Base-by-base conservation (phyloP, 148 eudicot genomes). In the Simmondsia chinensis region DNA sequence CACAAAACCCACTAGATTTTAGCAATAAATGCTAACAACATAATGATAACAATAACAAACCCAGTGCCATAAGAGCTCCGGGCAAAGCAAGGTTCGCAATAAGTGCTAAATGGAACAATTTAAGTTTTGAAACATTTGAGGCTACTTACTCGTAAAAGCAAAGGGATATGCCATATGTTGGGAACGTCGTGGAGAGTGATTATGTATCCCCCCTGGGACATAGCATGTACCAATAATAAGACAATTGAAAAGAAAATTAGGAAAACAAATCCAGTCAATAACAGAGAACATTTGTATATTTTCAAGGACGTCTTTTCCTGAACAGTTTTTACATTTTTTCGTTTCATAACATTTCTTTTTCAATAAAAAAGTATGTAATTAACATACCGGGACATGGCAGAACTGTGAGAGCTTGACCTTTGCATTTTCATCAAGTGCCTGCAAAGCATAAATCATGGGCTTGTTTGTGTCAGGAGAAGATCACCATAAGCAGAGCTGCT, bases 161-260 rank as follows among this genome's bases (percentile, higher is more conserved):
- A 62, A 11, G 99, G 99, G 34, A 93, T 65, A 52, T 68, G 96
- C 99, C 99, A 93, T 30, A 93, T 93, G 74, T 93, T 93, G 65
- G 99, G 71, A 39, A 93, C 99, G 46, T 93, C 99, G 53, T 72
- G 72, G 9, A 93, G 70, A 23, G 94, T 78, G 52, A 86, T 56
- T 13, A 93, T 93, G 59, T 76, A 72, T 45, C 77, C 76, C n/a
- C 21, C 63, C 97, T 91, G 74, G 22, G 39, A 57, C 48, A 25
- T 12, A 32, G 17, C n/a, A n/a, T n/a, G n/a, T n/a, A n/a, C n/a
- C n/a, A n/a, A n/a, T 21, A 31, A 28, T 34, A 14, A 14, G 25
- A 34, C 16, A 39, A 35, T 14, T 30, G 29, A 48, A 15, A 18
- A n/a, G n/a, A 1, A 15, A 6, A 11, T 39, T 29, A 17, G 7